Base-by-base conservation (phyloP, 768 basidiomycete genomes). In the Lactifluus echinatus region DNA sequence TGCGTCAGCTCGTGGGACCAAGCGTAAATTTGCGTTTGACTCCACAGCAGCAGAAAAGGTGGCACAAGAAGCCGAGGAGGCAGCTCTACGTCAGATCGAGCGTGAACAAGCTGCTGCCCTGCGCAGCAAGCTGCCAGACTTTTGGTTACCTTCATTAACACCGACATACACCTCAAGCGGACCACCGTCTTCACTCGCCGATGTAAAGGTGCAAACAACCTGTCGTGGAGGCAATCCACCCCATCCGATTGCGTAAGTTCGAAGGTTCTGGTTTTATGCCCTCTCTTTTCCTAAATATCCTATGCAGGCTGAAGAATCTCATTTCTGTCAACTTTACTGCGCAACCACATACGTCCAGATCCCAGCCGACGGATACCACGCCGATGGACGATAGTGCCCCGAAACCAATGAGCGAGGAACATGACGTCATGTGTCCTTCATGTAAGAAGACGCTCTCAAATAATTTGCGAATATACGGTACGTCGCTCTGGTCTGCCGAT, bases 141-240 rank as follows among this genome's bases (percentile, higher is more conserved):
- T 96, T 69, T 99, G 96, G 96, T 76, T 99, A 37, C 93, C 93
- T 2, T 93, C 89, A 0, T 72, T 97, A 24, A 93, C 94, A 0
- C 94, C 94, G 0, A 94, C 80, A 44, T 82, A 88, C 70, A 73
- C 80, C 23, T 75, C 87, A 31, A 75, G 67, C 48, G 83, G 83
- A 0, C 78, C 76, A 10, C 85, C 84, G 2, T 76, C 75, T 26
- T 85, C 85, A 3, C 71, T 93, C 42, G 77, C 79, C 63, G 90
- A 93, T 64, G 79, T 93, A 33, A 93, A 93, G 70, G 71, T 93
- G 29, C 87, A 91, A 65, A 92, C 95, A 8, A 81, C 89, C 53
- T 99, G 96, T 72, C 81, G 87, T 55, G 91, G 89, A 5, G 86
- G 87, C 1, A 78, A 79, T 61, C 86, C 87, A 28, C 69, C 84